Percentiles rank a stretch among this genome's conserved stretches.
Conservation (phyloP, 148 eudicot species). For the Persicaria tinctoria region DNA sequence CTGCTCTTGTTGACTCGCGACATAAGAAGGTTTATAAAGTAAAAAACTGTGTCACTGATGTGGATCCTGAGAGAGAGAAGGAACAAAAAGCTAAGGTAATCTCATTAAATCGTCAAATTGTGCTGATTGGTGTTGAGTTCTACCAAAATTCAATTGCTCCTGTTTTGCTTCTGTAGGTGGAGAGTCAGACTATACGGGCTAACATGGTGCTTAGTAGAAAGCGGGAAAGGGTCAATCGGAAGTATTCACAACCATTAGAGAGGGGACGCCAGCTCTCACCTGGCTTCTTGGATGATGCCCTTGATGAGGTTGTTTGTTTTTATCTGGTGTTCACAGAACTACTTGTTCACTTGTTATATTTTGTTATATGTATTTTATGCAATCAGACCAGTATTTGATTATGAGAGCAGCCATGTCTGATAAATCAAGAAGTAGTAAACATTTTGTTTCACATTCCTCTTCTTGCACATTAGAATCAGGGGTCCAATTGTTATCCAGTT, state of each 20-base stretch:
- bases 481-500: neutral
- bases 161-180: conserved; percentile 51
- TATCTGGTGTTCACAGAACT: neutral
- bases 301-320: conserved; percentile 60
- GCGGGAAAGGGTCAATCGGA: conserved; percentile 84
- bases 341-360: neutral
- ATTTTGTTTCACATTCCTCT: neutral
- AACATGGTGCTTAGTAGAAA: conserved; percentile 62
- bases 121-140: conserved; percentile 2
- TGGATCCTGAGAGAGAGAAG: conserved; percentile 98
- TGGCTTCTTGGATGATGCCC: conserved; percentile 90
- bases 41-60: conserved; percentile 88
- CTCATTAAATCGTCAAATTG: neutral
- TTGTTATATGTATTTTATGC: neutral
- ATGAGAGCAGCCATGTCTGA: neutral
- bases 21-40: conserved; percentile 91
- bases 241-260: conserved; percentile 62
- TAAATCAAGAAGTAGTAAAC: neutral
- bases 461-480: neutral
- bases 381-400: neutral
- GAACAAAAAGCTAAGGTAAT: conserved; percentile 84
- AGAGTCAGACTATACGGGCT: conserved; percentile 80
- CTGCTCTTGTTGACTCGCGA: conserved; percentile 88
- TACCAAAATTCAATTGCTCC: conserved; percentile 3
- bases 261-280: conserved; percentile 95